Evolutionary conservation across 306 rosid species (phyloP), one percentile per base, ranked within the genome.

Genomic region (Albizia julibrissin): DNA sequence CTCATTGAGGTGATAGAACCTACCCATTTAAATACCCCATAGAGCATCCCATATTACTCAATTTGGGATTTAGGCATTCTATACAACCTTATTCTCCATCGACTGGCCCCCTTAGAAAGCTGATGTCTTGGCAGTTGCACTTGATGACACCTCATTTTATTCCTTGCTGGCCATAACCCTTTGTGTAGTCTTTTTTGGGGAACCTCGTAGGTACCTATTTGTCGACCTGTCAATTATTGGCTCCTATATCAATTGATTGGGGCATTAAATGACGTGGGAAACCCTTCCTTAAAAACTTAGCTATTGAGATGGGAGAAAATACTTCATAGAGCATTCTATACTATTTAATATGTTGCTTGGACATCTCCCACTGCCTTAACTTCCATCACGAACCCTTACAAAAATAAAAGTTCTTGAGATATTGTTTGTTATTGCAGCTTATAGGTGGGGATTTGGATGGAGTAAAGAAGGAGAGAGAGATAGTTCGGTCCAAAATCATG

Each of bases 401-500:
- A 68, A 68, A 68, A 9, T 10, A 69, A 29, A 61, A 59, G 61
- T 64, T 69, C 26, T 64, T 79, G 37, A 74, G 66, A 79, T 83
- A 77, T 76, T 39, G 26, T 77, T 67, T 82, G 67, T 40, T 70
- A 15, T 79, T 87, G 84, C 84, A 96, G 98, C 89, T 89, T 68
- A 92, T 92, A 22, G 97, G 96, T 76, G 96, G 93, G 66, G 97
- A 95, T 88, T 87, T 93, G 91, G 87, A 90, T 87, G 99, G 97
- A 81, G 96, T 92, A 76, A 93, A 88, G 89, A 96, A 93, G 87
- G 98, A 96, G 80, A 92, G 94, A 81, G 90, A 93, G 67, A 85
- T 82, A 1, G 82, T 93, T 86, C 81, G 91, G 85, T 85, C 88
- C 85, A 93, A 96, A 84, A 96, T 96, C 89, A 88, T 90, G 89